A percentile compares a stretch with the other conserved stretches of the same genome.
Conservation (phyloP, 2,329 filamentous ascomycete species). For the Ophiosphaerella narmari region DNA sequence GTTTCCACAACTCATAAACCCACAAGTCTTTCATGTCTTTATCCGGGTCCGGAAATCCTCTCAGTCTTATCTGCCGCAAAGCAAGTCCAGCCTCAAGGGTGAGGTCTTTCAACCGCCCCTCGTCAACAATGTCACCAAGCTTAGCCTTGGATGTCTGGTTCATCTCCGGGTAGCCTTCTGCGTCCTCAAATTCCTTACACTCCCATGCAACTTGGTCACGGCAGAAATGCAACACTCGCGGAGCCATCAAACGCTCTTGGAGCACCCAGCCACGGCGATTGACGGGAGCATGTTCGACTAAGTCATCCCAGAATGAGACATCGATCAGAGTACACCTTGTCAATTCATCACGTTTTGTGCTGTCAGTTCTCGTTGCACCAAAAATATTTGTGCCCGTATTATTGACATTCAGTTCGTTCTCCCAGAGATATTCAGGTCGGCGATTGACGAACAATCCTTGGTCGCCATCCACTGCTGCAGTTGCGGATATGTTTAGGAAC, state of each 20-base stretch:
- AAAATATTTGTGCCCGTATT: background rate
- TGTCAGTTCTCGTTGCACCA: background rate
- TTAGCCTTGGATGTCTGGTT: background rate
- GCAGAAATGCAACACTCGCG: slow-evolving; percentile 28
- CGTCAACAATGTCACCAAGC: background rate
- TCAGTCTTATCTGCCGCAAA: slow-evolving; percentile 4
- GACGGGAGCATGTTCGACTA: slow-evolving; percentile 17
- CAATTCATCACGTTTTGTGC: background rate
- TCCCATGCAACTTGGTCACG: slow-evolving; percentile 26
- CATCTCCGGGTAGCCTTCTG: slow-evolving; percentile 8
- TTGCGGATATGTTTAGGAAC: slow-evolving; percentile 31
- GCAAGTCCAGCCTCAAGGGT: background rate
- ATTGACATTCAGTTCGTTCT: slow-evolving; percentile 17
- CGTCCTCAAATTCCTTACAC: slow-evolving; percentile 12
- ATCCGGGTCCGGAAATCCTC: slow-evolving; percentile 5
- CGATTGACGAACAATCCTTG: slow-evolving; percentile 18
- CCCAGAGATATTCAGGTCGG: slow-evolving; percentile 5
- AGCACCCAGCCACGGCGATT: slow-evolving; percentile 30
- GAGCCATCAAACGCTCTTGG: slow-evolving; percentile 27
- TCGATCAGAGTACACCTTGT: slow-evolving; percentile 13
- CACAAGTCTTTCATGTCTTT: slow-evolving; percentile 3
- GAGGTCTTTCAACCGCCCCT: slow-evolving; percentile 8
- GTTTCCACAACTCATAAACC: slow-evolving; percentile 18
- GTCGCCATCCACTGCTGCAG: slow-evolving; percentile 15
- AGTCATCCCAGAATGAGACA: slow-evolving; percentile 13